Evolutionary conservation across 257 asterid species (phyloP).

Genomic region (Nicotiana tomentosiformis): DNA sequence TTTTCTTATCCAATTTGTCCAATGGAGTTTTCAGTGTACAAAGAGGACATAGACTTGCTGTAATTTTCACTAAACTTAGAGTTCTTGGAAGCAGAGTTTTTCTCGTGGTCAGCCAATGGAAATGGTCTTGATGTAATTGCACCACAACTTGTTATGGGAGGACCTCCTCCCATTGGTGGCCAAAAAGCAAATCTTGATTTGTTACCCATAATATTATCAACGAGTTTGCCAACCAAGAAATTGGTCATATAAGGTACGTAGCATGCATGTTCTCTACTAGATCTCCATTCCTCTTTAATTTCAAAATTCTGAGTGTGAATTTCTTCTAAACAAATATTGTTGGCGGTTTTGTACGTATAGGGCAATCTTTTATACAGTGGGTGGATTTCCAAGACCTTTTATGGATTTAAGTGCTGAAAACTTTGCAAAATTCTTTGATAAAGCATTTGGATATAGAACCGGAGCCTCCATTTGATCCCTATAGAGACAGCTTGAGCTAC

Average conservation of each 20-base stretch:
- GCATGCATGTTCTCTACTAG: not conserved
- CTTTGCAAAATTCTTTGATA: constrained; percentile 32
- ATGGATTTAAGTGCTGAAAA: constrained; percentile 31
- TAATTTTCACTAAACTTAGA: constrained; percentile 39
- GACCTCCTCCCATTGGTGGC: constrained; percentile 43
- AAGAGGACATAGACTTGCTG: constrained; percentile 21
- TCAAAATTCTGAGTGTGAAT: not conserved
- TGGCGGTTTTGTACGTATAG: not conserved
- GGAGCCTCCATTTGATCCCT: constrained; percentile 45
- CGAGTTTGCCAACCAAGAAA: constrained; percentile 38
- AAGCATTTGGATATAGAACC: constrained; percentile 38
- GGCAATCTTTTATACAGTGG: constrained; percentile 17
- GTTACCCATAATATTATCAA: not conserved
- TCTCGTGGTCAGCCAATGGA: constrained; percentile 30
- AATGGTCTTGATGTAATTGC: constrained; percentile 32
- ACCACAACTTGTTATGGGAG: constrained; percentile 30
- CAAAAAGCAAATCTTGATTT: constrained; percentile 37
- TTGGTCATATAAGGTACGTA: constrained; percentile 29
- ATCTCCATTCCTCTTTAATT: not conserved
- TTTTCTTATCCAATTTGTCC: constrained; percentile 3
- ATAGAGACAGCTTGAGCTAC: constrained; percentile 32
- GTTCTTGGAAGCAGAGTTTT: constrained; percentile 37
- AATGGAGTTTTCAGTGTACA: not conserved
- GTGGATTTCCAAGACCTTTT: constrained; percentile 41
- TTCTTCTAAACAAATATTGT: not conserved